Conservation (phyloP, 352 stramenopile species). For the Pythium oligandrum region DNA sequence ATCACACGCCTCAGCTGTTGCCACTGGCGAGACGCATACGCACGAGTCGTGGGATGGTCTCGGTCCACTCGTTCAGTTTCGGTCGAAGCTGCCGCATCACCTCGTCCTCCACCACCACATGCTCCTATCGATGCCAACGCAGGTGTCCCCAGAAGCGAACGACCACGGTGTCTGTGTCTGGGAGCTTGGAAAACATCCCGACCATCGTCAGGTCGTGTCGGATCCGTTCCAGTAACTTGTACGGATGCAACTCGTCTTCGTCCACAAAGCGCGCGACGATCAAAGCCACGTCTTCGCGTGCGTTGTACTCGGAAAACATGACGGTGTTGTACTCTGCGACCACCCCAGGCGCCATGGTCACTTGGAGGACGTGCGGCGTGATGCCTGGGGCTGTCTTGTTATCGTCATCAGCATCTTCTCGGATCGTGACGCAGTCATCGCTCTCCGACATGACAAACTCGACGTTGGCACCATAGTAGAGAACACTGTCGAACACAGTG, state of each 20-base stretch:
- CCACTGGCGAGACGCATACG: too few relatives aligned
- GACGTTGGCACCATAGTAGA: background rate
- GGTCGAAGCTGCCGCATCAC: too few relatives aligned
- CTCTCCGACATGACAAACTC: constrained; percentile 1
- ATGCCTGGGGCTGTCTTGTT: background rate
- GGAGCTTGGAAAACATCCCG: constrained; percentile 10
- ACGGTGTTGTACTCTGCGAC: constrained; percentile 10
- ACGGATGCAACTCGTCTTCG: constrained; percentile 35
- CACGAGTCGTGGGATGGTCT: too few relatives aligned
- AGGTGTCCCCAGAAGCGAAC: too few relatives aligned
- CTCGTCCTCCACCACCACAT: too few relatives aligned
- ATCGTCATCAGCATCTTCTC: background rate
- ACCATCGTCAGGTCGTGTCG: constrained; percentile 33
- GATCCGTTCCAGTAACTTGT: constrained; percentile 17
- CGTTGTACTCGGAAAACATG: constrained; percentile 1
- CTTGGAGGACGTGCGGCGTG: background rate
- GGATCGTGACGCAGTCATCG: background rate
- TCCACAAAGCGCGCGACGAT: constrained; percentile 37
- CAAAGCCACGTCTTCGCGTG: constrained; percentile 23
- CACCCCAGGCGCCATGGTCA: background rate
- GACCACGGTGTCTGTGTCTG: too few relatives aligned
- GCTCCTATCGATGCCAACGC: too few relatives aligned
- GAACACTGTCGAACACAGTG: background rate
- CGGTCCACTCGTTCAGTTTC: too few relatives aligned
- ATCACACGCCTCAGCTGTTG: too few relatives aligned